Base-by-base conservation (phyloP, 208 protist genomes). In the Naegleria fowleri region DNA sequence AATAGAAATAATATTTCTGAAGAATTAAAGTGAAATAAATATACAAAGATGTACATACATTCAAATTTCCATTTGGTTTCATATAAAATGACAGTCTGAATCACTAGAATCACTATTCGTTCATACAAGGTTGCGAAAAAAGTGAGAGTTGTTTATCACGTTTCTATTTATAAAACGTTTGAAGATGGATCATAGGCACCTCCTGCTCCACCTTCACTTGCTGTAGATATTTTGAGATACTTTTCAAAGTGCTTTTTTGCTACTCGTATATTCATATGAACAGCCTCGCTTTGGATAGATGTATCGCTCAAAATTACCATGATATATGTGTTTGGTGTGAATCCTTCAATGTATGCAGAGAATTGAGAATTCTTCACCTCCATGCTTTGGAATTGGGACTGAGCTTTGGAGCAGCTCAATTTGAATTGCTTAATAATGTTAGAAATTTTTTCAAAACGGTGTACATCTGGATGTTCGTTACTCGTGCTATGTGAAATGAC, bases 341-440 rank as follows among this genome's bases (percentile, higher is more conserved):
- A 97, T 9, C 91, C 86, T 51, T 97, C 95, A 33, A 98, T 96
- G 89, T 96, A 97, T 43, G 96, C 96, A 5, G 93, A 93, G 90
- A 97, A 97, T 85, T 93, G 85, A 33, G 92, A 92, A 90, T 94
- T 94, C 75, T 93, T 88, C 5, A 97, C 94, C 52, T 97, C 94
- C 91, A 96, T 95, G 16, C 67, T 67, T 39, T 92, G 33, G 59
- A 97, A 95, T 59, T 96, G 92, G 15, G 94, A 41, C 76, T 93
- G 90, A 41, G 93, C 90, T 43, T 96, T 96, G 36, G 86, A 92
- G 75, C 96, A 97, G 67, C 93, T 96, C 16, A 98, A 92, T 90
- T 97, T 98, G 93, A 97, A 98, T 92, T 98, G 96, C 94, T 98
- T 98, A 90, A 98, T 97, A 90, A 98, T 97, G 93, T 97, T 98